phyloP scores from a whole-genome alignment of 2,329 filamentous ascomycete genomes.

The Fusarium foetens region DNA sequence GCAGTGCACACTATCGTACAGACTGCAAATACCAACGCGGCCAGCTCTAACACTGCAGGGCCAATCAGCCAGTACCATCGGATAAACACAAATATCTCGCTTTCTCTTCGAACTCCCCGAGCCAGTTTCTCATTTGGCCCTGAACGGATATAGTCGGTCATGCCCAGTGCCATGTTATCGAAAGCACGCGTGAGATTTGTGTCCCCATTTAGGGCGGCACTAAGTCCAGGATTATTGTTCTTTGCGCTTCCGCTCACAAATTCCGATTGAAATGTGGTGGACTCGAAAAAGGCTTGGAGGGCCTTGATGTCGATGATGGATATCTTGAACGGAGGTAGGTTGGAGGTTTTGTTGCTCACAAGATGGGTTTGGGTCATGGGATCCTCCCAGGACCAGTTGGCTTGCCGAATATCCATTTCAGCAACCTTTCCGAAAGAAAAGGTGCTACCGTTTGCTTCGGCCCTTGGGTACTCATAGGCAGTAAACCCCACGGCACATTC shows the following conservation, averaged over 20 bases:
- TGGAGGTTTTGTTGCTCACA: neutral
- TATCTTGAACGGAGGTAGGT: neutral
- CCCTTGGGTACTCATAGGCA: neutral
- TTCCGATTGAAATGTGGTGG: neutral
- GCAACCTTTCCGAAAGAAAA: neutral
- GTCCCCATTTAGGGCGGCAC: neutral
- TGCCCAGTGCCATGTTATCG: neutral
- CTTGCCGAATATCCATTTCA: neutral
- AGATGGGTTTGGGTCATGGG: neutral
- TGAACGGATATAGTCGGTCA: neutral
- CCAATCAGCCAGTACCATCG: neutral
- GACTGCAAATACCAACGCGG: neutral
- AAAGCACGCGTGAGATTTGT: neutral
- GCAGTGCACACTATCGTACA: neutral
- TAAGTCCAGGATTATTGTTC: neutral
- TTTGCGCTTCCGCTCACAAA: rapidly evolving
- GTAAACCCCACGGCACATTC: neutral
- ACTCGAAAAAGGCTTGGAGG: neutral
- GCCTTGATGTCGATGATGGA: neutral
- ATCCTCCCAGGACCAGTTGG: neutral
- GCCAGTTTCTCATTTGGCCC: neutral
- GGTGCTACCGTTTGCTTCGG: neutral
- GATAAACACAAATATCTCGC: neutral
- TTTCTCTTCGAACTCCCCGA: neutral
- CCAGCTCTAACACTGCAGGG: neutral